Base-by-base conservation (phyloP, 2,329 filamentous ascomycete genomes). In the Fusarium xyrophilum region DNA sequence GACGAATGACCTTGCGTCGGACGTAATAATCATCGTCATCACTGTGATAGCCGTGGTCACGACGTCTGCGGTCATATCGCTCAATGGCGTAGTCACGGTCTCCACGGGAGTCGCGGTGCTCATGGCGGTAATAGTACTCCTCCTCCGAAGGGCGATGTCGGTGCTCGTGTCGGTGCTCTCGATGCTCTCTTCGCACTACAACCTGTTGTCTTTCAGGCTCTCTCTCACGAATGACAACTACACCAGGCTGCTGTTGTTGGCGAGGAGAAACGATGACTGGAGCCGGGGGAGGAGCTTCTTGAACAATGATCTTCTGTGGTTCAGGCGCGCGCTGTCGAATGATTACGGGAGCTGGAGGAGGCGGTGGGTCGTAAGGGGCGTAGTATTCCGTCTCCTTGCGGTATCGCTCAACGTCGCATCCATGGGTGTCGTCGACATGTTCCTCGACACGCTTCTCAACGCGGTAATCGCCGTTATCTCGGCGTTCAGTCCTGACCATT, bases 381-480 rank as follows among this genome's bases (percentile, higher is more conserved):
- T 85, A 90, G 75, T 88, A 89, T 69, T 90, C 88, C 5, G 86
- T 87, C 74, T 90, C 87, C 75, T 84, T 85, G 72, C 84, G 84
- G 73, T 87, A 88, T 73, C 82, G 83, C 74, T 89, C 87, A 42
- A 88, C 73, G 21, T 89, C 85, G 58, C 80, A 81, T 44, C 81
- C 81, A 25, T 75, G 75, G 21, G 76, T 70, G 27, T 85, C 83
- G 44, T 84, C 83, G 30, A 81, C 77, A 48, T 81, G 82, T 67
- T 86, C 84, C 56, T 86, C 80, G 19, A 80, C 80, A 54, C 84
- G 84, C 70, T 84, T 84, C 69, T 88, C 85, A 65, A 88, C 77
- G 56, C 84, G 72, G 17, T 69, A 74, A 7, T 74, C 72, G 12
- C 72, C 83, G 42, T 84, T 81, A 52, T 81, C 80, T 57, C 82